Evolutionary conservation across 768 basidiomycete genomes (phyloP).

Genomic region (Lentinula sp.): DNA sequence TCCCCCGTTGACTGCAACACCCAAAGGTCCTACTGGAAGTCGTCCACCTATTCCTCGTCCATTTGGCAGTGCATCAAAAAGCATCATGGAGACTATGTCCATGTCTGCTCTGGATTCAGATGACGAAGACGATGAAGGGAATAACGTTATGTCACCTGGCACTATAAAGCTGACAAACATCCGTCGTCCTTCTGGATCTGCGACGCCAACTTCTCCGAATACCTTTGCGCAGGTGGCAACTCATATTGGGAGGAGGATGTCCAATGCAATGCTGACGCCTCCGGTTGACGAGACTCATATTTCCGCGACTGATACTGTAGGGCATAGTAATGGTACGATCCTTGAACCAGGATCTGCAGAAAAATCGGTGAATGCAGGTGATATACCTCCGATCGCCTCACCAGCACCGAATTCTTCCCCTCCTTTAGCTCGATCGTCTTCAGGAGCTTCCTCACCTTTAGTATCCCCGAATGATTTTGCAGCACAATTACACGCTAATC

Average conservation of each 20-base stretch:
- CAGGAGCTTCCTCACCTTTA: slow-evolving; percentile 18
- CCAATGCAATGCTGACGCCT: slow-evolving; percentile 32
- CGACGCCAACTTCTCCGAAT: neutral
- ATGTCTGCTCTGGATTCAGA: slow-evolving; percentile 51
- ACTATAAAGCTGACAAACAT: neutral
- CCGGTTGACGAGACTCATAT: neutral
- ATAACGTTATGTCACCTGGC: neutral
- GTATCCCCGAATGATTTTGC: slow-evolving; percentile 32
- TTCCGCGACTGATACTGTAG: neutral
- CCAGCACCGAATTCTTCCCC: neutral
- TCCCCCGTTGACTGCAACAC: slow-evolving; percentile 4
- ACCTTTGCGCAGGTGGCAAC: slow-evolving; percentile 24
- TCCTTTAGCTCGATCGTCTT: neutral
- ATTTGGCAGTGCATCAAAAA: slow-evolving; percentile 19
- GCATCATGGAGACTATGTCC: slow-evolving; percentile 35
- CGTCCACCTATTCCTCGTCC: slow-evolving; percentile 9
- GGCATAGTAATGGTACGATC: neutral
- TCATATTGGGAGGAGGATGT: slow-evolving; percentile 34
- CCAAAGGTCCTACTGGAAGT: slow-evolving; percentile 2
- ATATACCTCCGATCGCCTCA: neutral
- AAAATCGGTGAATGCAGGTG: neutral
- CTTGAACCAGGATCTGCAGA: neutral
- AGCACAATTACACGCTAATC: slow-evolving; percentile 34
- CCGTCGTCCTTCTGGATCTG: neutral
- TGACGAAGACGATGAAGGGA: slow-evolving; percentile 23